phyloP scores from a whole-genome alignment of 148 eudicot species.

The Heliosperma pusillum region DNA sequence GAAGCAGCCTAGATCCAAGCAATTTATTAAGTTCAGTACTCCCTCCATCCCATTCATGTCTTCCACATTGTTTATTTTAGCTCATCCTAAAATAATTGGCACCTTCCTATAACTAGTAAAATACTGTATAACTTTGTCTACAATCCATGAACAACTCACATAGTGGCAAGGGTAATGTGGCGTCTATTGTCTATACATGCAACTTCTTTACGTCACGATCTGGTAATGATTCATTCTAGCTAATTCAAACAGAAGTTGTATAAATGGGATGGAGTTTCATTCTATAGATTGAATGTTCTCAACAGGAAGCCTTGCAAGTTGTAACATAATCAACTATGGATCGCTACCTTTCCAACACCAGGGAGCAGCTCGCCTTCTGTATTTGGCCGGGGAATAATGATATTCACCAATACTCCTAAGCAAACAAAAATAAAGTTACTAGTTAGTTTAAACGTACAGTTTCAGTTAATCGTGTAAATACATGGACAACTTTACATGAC shows the following conservation, averaged over 20 bases:
- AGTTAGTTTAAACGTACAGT: conserved; percentile 5
- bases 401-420: conserved; percentile 62
- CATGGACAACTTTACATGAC: neutral
- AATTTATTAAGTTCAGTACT: neutral
- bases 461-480: neutral
- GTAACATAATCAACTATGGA: conserved; percentile 10
- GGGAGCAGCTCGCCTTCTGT: conserved; percentile 46
- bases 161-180: neutral
- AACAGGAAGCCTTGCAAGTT: neutral
- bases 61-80: neutral
- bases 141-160: neutral
- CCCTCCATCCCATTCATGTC: neutral
- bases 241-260: neutral
- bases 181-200: neutral
- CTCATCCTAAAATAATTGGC: neutral
- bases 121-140: too few species aligned
- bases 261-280: neutral
- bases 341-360: conserved; percentile 84
- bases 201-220: neutral
- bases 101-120: neutral
- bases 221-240: neutral
- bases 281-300: neutral
- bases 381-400: conserved; percentile 76
- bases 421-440: conserved; percentile 7
- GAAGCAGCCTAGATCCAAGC: neutral